phyloP scores from a whole-genome alignment of 208 protist species.

The Leishmania lainsoni region DNA sequence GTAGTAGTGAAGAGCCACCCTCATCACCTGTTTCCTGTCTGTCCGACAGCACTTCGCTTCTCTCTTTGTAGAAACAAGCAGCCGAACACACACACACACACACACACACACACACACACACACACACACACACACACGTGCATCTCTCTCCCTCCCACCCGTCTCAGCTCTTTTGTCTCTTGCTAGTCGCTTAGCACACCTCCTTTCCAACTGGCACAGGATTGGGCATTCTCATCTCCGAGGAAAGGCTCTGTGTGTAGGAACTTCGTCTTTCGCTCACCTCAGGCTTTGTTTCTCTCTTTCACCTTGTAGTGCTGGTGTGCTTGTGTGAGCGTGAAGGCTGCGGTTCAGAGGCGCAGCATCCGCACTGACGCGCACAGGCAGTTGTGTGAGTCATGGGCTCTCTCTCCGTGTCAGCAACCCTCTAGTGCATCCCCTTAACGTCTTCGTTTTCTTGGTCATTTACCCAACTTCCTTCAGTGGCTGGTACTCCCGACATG shows the following conservation, averaged over 20 bases:
- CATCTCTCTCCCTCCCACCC: background rate
- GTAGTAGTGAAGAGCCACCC: background rate
- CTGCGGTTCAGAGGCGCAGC: background rate
- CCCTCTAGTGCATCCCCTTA: background rate
- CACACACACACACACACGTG: background rate
- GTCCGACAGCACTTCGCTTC: background rate
- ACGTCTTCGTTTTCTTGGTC: constrained; percentile 1
- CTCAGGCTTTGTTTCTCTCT: background rate
- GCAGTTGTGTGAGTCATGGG: background rate
- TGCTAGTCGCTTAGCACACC: background rate
- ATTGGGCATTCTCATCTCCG: background rate
- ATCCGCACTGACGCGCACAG: background rate
- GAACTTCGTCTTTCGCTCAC: background rate
- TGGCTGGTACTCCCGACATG: constrained; percentile 12
- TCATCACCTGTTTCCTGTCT: background rate
- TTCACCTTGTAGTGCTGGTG: background rate
- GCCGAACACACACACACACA: too few relatives aligned
- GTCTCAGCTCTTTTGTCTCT: background rate
- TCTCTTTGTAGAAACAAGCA: background rate
- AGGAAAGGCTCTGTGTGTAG: background rate
- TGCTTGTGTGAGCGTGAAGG: background rate
- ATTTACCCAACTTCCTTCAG: background rate
- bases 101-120: background rate
- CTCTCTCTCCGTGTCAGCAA: background rate
- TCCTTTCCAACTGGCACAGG: background rate